phyloP scores from a whole-genome alignment of 1,284 basidiomycete species.

The Pseudozyma sp. region DNA sequence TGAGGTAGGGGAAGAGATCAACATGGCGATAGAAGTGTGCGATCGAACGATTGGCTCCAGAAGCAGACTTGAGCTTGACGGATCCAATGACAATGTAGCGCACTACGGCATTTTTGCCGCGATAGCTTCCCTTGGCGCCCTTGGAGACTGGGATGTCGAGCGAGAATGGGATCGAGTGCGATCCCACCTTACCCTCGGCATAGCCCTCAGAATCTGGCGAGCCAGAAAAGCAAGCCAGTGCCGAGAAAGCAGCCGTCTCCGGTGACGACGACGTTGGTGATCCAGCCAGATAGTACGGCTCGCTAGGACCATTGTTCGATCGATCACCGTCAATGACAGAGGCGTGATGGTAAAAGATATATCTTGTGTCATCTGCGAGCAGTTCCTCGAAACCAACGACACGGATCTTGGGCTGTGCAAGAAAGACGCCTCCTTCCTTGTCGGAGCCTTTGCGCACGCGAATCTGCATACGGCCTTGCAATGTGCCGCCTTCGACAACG shows the following conservation, averaged over 20 bases:
- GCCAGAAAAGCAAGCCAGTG: conserved; percentile 72
- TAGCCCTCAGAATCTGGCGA: conserved; percentile 78
- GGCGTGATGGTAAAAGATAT: conserved; percentile 87
- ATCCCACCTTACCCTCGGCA: conserved; percentile 73
- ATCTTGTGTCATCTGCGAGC: conserved; percentile 75
- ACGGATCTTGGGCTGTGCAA: conserved; percentile 84
- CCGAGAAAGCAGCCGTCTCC: conserved; percentile 71
- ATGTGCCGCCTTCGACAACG: conserved; percentile 82
- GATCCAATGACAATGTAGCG: conserved; percentile 87
- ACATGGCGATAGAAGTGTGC: conserved; percentile 92
- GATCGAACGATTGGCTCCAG: conserved; percentile 74
- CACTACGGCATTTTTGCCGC: conserved; percentile 76
- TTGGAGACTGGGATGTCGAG: conserved; percentile 79
- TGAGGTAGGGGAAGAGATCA: conserved; percentile 83
- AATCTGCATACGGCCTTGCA: conserved; percentile 81
- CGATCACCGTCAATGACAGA: conserved; percentile 72
- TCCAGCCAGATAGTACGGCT: conserved; percentile 66
- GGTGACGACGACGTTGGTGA: conserved; percentile 54
- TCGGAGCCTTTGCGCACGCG: conserved; percentile 75
- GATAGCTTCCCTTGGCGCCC: conserved; percentile 79
- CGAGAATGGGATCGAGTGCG: conserved; percentile 81
- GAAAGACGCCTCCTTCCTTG: conserved; percentile 73
- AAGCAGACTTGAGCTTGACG: conserved; percentile 81
- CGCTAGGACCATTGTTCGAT: conserved; percentile 54
- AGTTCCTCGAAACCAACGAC: conserved; percentile 87